Conservation (phyloP, 2,329 filamentous ascomycete species). For the Sphaerulina vaccinii region DNA sequence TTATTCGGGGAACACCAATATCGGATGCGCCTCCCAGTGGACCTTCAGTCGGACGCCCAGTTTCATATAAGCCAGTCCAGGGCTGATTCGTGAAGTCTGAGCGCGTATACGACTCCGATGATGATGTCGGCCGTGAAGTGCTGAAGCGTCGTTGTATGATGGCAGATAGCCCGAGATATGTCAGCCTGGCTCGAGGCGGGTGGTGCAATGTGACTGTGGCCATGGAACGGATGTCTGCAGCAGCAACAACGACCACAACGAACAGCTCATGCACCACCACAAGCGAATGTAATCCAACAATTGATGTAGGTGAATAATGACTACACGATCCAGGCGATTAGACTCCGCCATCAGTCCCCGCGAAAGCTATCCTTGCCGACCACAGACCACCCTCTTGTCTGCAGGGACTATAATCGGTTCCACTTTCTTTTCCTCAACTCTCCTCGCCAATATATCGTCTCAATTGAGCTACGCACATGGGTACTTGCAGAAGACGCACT, state of each 20-base stretch:
- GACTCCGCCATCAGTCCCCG: too few relatives aligned
- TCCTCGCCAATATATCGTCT: conserved; percentile 1
- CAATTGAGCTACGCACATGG: conserved; percentile 9
- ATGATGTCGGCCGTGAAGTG: conserved; percentile 32
- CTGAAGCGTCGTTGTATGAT: conserved; percentile 37
- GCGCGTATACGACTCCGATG: conserved; percentile 50
- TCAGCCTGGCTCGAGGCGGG: conserved; percentile 43
- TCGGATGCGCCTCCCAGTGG: conserved; percentile 61
- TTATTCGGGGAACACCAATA: conserved; percentile 59
- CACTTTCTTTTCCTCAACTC: not conserved
- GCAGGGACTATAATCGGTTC: not conserved
- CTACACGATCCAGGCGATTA: too few relatives aligned
- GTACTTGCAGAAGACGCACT: conserved; percentile 9
- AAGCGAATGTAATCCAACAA: not conserved
- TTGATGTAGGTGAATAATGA: too few relatives aligned
- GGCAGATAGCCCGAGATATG: conserved; percentile 42
- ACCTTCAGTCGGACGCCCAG: conserved; percentile 60
- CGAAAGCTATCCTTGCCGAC: too few relatives aligned
- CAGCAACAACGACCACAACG: not conserved
- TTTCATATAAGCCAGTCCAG: conserved; percentile 63
- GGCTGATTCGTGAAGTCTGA: conserved; percentile 64
- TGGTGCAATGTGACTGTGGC: conserved; percentile 19
- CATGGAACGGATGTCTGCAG: conserved; percentile 11
- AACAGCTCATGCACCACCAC: not conserved
- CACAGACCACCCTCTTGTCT: not conserved